Evolutionary conservation across 2,329 filamentous ascomycete species (phyloP).

Genomic region (Ceratocystis destructans): DNA sequence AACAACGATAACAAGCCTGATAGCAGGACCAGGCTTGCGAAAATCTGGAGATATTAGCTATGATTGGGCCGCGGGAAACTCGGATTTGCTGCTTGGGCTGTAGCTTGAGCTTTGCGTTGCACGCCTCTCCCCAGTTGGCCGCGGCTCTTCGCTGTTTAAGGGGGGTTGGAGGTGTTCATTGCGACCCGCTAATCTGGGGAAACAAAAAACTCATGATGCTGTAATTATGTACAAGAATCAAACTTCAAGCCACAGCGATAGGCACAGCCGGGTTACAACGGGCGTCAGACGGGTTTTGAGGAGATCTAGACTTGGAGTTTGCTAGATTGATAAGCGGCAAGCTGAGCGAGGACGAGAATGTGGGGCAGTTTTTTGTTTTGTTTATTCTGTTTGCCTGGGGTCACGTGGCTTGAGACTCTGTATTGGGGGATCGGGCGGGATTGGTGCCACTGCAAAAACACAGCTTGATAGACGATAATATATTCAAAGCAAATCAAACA

Average conservation of each 20-base stretch:
- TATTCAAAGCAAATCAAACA: too few species aligned
- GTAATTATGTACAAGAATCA: background rate
- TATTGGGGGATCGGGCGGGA: background rate
- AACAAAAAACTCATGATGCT: background rate
- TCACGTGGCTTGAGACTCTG: background rate
- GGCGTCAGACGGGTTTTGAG: background rate
- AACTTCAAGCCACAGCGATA: background rate
- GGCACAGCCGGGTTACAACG: background rate
- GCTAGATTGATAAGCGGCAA: background rate
- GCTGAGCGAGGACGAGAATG: background rate
- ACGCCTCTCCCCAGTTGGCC: background rate
- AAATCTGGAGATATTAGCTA: background rate
- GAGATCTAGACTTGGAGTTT: background rate
- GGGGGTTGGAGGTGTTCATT: background rate
- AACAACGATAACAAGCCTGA: background rate
- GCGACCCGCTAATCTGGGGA: background rate
- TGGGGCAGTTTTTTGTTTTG: background rate
- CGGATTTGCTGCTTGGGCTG: background rate
- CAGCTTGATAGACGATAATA: too few species aligned
- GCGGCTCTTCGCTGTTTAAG: background rate
- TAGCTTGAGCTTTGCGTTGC: background rate
- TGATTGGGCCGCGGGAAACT: slow-evolving; percentile 1
- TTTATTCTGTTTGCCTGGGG: background rate
- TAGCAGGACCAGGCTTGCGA: background rate
- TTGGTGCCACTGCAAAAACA: background rate